Base-by-base conservation (phyloP, 331 rosid species). In the Phaseolus coccineus region DNA sequence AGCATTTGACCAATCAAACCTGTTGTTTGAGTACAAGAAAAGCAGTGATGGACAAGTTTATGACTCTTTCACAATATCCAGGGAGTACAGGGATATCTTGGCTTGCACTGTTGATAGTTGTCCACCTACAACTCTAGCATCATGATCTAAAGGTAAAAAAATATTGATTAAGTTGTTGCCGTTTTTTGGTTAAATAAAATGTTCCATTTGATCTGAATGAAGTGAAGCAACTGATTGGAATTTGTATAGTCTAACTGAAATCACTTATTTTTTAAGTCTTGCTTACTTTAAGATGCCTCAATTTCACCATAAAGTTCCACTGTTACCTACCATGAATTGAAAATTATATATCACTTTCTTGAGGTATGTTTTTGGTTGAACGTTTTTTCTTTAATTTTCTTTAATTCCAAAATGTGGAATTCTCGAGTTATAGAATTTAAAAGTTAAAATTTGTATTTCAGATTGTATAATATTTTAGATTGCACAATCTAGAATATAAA, bases 21-120 rank as follows among this genome's bases (percentile, higher is more conserved):
- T 91, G 14, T 80, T 93, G 89, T 80, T 91, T 13, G 97, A 93
- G 89, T 93, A 93, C 88, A 89, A 87, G 92, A 93, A 89, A 87
- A 93, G 97, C 79, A 84, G 94, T 66, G 90, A 91, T 76, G 97
- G 96, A 53, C 58, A 80, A 72, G 97, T 89, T 76, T 89, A 91
- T 22, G 97, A 91, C 65, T 87, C 90, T 24, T 93, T 89, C 82
- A 89, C 78, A 76, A 87, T 93, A 75, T 79, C 91, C 22, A 85
- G 93, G 76, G 93, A 89, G 42, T 91, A 93, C 28, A 88, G 83
- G 68, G 91, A 89, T 81, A 91, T 93, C 87, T 81, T 91, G 78
- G 96, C 90, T 77, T 89, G 97, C 73, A 51, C 84, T 1, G 85
- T 83, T 44, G 97, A 89, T 85, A 88, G 86, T 64, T 93, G 96